phyloP scores from a whole-genome alignment of 2,329 filamentous ascomycete species.

The Penicillium sp. region DNA sequence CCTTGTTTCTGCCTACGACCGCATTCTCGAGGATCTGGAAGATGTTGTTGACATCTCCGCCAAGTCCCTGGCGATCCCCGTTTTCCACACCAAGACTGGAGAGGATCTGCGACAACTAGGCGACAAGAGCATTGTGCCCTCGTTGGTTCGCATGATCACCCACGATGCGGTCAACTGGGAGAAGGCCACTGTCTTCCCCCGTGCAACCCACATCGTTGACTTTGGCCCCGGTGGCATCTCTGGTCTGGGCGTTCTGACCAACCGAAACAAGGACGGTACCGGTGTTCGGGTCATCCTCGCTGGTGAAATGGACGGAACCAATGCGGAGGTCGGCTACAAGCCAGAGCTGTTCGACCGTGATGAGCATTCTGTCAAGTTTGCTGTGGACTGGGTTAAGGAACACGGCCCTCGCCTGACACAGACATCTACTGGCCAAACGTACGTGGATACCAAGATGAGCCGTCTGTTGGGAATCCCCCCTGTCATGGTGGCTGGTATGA shows the following conservation, averaged over 20 bases:
- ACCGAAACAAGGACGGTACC: constrained; percentile 98
- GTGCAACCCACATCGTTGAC: constrained; percentile 90
- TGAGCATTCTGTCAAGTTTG: constrained; percentile 90
- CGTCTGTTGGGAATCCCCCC: constrained; percentile 79
- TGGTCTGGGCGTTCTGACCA: constrained; percentile 90
- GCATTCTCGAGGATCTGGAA: constrained; percentile 85
- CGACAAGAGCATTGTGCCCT: constrained; percentile 76
- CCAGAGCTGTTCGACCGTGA: constrained; percentile 96
- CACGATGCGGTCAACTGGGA: constrained; percentile 96
- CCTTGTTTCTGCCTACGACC: constrained; percentile 73
- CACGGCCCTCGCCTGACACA: constrained; percentile 89
- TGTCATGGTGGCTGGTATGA: constrained; percentile 92
- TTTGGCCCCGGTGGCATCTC: constrained; percentile 97
- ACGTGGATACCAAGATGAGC: constrained; percentile 96
- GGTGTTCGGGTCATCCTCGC: constrained; percentile 95
- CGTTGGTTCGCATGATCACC: constrained; percentile 88
- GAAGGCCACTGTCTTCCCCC: constrained; percentile 83
- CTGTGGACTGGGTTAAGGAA: constrained; percentile 96
- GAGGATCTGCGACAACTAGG: constrained; percentile 72
- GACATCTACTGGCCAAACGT: constrained; percentile 83
- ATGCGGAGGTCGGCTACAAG: constrained; percentile 93
- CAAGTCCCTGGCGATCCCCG: constrained; percentile 72
- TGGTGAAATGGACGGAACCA: constrained; percentile 86
- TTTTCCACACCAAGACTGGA: constrained; percentile 87
- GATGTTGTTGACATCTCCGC: constrained; percentile 74